Evolutionary conservation across 2,329 filamentous ascomycete species (phyloP), one percentile per base, ranked within the genome.

Genomic region (Ophiostoma himal-ulmi): DNA sequence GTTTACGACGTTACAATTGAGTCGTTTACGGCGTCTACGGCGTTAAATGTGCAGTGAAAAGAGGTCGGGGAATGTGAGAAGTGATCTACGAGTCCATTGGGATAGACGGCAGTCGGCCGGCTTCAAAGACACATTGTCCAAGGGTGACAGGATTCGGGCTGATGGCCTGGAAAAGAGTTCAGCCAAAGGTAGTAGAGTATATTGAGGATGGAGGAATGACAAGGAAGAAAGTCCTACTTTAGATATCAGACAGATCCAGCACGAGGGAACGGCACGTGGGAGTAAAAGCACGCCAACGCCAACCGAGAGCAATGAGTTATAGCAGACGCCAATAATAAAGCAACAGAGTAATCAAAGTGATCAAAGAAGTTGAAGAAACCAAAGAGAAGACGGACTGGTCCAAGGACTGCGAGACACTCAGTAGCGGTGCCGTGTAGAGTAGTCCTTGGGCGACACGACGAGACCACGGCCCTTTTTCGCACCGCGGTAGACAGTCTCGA

Each of bases 401-500:
- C 30, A 30, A 30, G 30, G 30, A 30, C 30, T 30, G 30, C 30
- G 30, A 64, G 36, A 64, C 54, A 44, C 22, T 69, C 67, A 91
- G 77, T 91, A 91, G 71, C 89, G 82, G 76, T 91, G 91, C 76
- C 89, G 83, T 1, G 89, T 91, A 48, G 87, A 90, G 75, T 81
- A 84, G 79, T 89, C 93, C 84, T 98, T 99, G 0, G 94, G 95
- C 78, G 93, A 96, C 74, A 98, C 93, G 57, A 99, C 95, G 75
- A 99, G 82, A 90, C 96, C 95, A 69, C 94, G 85, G 0, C 96
- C 95, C 83, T 99, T 99, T 86, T 97, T 98, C 41, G 95, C 95
- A n/a, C 95, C 95, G 71, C 94, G 89, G 79, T 98, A 99, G 73
- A 99, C 94, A 5, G 94, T 97, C 84, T 99, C 95, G 77, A 98